phyloP scores from a whole-genome alignment of 805 yeast genomes.

The Helenozyma baotianmanensis region DNA sequence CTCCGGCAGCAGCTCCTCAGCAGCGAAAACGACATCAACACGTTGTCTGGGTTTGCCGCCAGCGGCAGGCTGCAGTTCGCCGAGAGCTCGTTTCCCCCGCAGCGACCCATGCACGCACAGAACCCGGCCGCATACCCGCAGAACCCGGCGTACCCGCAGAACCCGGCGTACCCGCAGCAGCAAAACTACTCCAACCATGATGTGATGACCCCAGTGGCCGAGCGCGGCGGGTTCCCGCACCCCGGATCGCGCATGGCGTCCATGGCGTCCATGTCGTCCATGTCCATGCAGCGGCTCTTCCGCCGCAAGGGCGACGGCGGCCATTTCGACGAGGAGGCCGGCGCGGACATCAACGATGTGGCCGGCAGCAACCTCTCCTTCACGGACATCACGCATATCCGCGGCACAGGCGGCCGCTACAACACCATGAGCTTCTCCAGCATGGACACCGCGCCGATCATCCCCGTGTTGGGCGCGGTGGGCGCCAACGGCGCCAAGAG shows the following conservation, averaged over 20 bases:
- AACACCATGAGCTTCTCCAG: slow-evolving; percentile 34
- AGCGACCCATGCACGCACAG: slow-evolving; percentile 2
- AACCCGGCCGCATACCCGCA: slow-evolving; percentile 6
- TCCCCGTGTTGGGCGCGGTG: slow-evolving; percentile 56
- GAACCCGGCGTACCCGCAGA: background rate
- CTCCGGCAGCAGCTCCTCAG: slow-evolving; percentile 32
- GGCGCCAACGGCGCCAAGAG: slow-evolving; percentile 19
- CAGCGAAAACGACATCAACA: slow-evolving; percentile 25
- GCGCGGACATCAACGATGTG: slow-evolving; percentile 32
- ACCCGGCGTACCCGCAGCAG: background rate
- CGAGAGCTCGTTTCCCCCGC: slow-evolving; percentile 4
- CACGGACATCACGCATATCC: slow-evolving; percentile 57
- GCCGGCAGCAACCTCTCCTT: slow-evolving; percentile 47
- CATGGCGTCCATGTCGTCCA: slow-evolving; percentile 35
- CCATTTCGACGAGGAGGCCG: slow-evolving; percentile 34
- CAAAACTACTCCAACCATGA: slow-evolving; percentile 21
- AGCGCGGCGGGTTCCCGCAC: background rate
- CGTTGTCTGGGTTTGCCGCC: slow-evolving; percentile 13
- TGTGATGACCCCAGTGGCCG: slow-evolving; percentile 22
- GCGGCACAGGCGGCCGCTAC: slow-evolving; percentile 55
- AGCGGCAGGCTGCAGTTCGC: slow-evolving; percentile 13
- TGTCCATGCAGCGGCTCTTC: slow-evolving; percentile 39
- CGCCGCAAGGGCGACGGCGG: slow-evolving; percentile 30
- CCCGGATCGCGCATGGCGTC: slow-evolving; percentile 9
- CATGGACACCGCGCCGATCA: slow-evolving; percentile 65